Conservation (phyloP, 257 asterid species). For the Nicotiana knightiana region DNA sequence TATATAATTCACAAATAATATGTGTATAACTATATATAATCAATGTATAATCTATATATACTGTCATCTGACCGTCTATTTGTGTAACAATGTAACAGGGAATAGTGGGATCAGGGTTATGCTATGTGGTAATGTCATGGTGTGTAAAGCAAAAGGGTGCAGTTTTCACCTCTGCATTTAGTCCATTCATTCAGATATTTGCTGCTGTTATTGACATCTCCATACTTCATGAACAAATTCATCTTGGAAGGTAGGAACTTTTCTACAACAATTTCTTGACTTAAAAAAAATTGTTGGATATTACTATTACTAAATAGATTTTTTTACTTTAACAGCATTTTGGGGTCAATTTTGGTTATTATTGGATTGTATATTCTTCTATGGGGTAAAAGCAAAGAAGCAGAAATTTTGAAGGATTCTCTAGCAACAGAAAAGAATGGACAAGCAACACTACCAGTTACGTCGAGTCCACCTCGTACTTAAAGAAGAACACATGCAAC, state of each 20-base stretch:
- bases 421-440: constrained; percentile 16
- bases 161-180: constrained; percentile 71
- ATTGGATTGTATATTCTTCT: constrained; percentile 62
- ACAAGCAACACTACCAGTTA: constrained; percentile 8
- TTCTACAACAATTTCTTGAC: neutral
- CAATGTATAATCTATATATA: too few species aligned
- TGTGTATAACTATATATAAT: too few species aligned
- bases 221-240: constrained; percentile 52
- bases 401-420: constrained; percentile 16
- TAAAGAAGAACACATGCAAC: neutral
- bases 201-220: constrained; percentile 61
- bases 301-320: neutral
- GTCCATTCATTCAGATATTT: constrained; percentile 67
- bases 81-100: constrained; percentile 39
- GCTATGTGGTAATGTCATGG: constrained; percentile 64
- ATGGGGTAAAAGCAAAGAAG: constrained; percentile 71
- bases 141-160: constrained; percentile 70
- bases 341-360: constrained; percentile 59
- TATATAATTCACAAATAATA: too few species aligned
- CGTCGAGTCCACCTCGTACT: constrained; percentile 3
- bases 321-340: constrained; percentile 37
- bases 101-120: constrained; percentile 63
- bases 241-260: constrained; percentile 54
- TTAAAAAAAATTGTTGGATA: neutral
- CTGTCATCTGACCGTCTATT: too few species aligned